Conservation (phyloP, 73 alveolate species). For the Tetrahymena borealis region DNA sequence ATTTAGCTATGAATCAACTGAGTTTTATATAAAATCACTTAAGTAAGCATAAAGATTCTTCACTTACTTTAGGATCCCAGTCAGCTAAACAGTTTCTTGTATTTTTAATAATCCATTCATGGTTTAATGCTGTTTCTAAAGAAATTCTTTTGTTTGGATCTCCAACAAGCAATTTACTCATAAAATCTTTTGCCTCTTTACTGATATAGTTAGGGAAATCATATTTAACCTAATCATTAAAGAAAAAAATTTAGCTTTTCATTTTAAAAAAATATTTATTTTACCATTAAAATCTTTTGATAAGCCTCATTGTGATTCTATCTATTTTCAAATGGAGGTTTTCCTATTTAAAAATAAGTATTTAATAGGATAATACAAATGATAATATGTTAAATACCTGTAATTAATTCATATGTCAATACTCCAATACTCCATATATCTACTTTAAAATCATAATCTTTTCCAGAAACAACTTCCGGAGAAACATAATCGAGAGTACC, state of each 20-base stretch:
- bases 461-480: slow-evolving; percentile 80
- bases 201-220: neutral
- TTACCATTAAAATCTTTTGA: neutral
- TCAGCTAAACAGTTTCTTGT: slow-evolving; percentile 9
- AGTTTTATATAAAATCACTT: neutral
- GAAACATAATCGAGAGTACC: slow-evolving; percentile 95
- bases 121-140: slow-evolving; percentile 57
- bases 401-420: slow-evolving; percentile 34
- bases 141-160: slow-evolving; percentile 57
- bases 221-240: neutral
- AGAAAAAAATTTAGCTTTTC: neutral
- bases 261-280: neutral
- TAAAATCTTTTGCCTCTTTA: slow-evolving; percentile 55
- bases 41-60: neutral
- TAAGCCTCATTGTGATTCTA: neutral
- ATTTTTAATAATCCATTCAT: slow-evolving; percentile 34
- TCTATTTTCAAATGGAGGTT: neutral
- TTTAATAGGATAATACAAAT: neutral
- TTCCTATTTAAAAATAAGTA: neutral
- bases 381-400: neutral
- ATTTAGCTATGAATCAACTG: neutral
- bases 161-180: slow-evolving; percentile 45
- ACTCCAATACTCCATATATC: slow-evolving; percentile 92
- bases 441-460: slow-evolving; percentile 76
- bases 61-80: slow-evolving; percentile 2